These are phyloP conservation scores for Fraxinus paxiana DNA, from an alignment of 305 asterid species.

Conservation along the genomic window DNA sequence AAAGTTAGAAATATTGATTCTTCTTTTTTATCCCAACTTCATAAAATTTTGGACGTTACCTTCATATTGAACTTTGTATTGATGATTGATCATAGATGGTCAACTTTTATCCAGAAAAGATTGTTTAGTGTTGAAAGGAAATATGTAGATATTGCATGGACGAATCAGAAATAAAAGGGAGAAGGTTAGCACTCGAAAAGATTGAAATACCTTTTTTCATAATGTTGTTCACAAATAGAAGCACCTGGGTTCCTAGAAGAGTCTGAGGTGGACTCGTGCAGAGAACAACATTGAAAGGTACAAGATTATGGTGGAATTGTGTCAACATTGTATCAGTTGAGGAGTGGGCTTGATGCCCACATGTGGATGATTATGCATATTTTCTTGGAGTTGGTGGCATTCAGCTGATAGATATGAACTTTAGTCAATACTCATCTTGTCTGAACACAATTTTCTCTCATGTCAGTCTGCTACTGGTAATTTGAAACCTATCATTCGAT, in stretches of 20 bases:
- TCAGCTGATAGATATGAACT: constrained; percentile 19
- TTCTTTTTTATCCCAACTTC: constrained; percentile 21
- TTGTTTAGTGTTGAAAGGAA: constrained; percentile 21
- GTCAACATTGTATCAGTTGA: constrained; percentile 37
- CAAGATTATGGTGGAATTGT: constrained; percentile 53
- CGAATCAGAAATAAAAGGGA: constrained; percentile 18
- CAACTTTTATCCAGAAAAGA: constrained; percentile 16
- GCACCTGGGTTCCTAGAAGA: constrained; percentile 37
- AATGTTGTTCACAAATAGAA: constrained; percentile 32
- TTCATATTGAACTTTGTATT: constrained; percentile 49
- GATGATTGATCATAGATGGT: constrained; percentile 26
- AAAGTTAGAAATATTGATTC: constrained; percentile 27
- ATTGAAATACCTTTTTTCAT: constrained; percentile 27
- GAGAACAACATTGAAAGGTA: constrained; percentile 45
- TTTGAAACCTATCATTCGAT: constrained; percentile 7
- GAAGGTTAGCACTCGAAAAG: constrained; percentile 23
- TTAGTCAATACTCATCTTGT: constrained; percentile 17
- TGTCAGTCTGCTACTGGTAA: constrained; percentile 3
- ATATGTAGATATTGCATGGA: constrained; percentile 18
- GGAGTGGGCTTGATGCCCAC: constrained; percentile 56
- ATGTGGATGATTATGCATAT: constrained; percentile 36
- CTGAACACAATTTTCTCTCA: constrained; percentile 8
- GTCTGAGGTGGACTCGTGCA: constrained; percentile 37
- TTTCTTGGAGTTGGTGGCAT: constrained; percentile 38
- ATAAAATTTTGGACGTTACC: constrained; percentile 41